Conservation (phyloP, 495 filamentous ascomycete species). For the Xylaria telfairii region DNA sequence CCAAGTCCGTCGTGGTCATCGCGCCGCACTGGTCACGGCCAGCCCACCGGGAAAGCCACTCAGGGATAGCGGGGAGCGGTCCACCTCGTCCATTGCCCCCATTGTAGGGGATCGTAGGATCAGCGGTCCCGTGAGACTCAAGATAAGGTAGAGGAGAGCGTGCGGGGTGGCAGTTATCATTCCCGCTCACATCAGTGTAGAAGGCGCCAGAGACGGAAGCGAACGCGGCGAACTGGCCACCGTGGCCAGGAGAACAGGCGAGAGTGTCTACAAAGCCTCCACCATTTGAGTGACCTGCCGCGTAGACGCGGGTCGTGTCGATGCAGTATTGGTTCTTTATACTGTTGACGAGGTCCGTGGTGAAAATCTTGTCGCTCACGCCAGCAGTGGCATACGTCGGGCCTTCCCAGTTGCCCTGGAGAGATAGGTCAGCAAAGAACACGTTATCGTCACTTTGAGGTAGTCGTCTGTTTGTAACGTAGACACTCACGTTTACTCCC, state of each 20-base stretch:
- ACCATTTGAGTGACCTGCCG: background rate
- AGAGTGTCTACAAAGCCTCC: background rate
- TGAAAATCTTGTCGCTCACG: background rate
- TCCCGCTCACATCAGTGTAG: constrained; percentile 2
- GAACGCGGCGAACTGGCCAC: constrained; percentile 7
- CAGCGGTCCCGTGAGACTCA: constrained; percentile 1
- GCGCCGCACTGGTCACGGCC: background rate
- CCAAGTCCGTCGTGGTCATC: constrained; percentile 6
- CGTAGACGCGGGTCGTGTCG: background rate
- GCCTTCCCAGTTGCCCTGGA: constrained; percentile 4
- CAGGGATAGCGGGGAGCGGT: background rate
- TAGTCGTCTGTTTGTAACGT: no score
- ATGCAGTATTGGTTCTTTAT: constrained; percentile 1
- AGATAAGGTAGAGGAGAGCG: background rate
- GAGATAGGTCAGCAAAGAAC: background rate
- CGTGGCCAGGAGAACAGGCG: background rate
- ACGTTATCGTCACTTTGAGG: background rate
- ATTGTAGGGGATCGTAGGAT: background rate
- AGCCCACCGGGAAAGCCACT: constrained; percentile 4
- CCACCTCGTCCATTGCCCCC: background rate
- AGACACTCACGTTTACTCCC: background rate
- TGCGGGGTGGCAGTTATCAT: background rate
- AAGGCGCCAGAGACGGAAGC: background rate
- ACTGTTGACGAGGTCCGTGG: background rate
- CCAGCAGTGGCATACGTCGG: background rate